Conservation (phyloP, 2,329 filamentous ascomycete species). For the Exophiala oligosperma region DNA sequence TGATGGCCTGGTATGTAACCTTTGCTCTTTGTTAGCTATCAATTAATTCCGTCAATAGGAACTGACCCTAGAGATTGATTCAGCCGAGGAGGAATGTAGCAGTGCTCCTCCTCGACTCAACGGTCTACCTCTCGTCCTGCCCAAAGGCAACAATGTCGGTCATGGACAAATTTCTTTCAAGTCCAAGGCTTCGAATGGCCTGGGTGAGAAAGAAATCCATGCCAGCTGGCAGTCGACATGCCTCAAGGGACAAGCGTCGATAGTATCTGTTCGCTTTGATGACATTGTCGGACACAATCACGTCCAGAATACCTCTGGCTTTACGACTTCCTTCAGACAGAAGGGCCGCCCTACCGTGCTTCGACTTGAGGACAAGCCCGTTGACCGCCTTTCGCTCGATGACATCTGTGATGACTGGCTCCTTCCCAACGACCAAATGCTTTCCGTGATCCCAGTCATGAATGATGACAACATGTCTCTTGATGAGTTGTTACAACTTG, state of each 20-base stretch:
- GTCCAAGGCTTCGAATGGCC: slow-evolving; percentile 23
- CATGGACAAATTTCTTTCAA: slow-evolving; percentile 32
- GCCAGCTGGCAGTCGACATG: slow-evolving; percentile 33
- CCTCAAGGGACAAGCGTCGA: slow-evolving; percentile 31
- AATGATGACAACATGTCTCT: not conserved
- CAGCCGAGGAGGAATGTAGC: slow-evolving; percentile 31
- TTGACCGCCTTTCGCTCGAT: slow-evolving; percentile 26
- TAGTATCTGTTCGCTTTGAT: slow-evolving; percentile 33
- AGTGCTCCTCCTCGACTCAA: slow-evolving; percentile 33
- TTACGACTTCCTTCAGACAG: slow-evolving; percentile 36
- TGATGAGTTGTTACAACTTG: slow-evolving; percentile 26
- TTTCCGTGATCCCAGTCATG: slow-evolving; percentile 12
- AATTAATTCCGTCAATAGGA: slow-evolving; percentile 26
- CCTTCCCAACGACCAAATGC: slow-evolving; percentile 12
- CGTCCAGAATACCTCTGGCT: slow-evolving; percentile 31
- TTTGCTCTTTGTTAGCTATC: not conserved
- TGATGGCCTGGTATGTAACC: slow-evolving; percentile 24
- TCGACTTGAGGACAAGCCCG: slow-evolving; percentile 30
- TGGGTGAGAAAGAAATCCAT: slow-evolving; percentile 20
- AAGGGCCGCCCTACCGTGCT: slow-evolving; percentile 31
- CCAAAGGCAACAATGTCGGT: slow-evolving; percentile 7
- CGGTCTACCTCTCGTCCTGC: slow-evolving; percentile 27
- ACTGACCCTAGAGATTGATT: slow-evolving; percentile 31
- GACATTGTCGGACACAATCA: slow-evolving; percentile 25
- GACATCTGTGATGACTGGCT: slow-evolving; percentile 29